Conservation (phyloP, 257 asterid genomes). For the Fraxinus anomala region DNA sequence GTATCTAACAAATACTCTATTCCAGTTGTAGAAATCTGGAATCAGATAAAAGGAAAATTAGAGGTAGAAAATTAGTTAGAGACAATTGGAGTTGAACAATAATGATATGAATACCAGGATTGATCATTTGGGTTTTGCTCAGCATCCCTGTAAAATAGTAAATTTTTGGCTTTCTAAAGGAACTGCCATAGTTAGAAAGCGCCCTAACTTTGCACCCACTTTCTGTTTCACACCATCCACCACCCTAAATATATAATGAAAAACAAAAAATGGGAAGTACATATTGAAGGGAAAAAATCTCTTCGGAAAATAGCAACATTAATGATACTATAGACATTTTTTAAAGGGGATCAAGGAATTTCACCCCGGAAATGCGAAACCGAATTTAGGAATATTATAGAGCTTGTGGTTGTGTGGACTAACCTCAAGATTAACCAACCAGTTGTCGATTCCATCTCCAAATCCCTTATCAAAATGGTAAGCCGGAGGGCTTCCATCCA, state of each 20-base stretch:
- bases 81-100: neutral
- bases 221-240: conserved; percentile 41
- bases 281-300: neutral
- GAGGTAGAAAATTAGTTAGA: neutral
- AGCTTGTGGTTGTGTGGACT: neutral
- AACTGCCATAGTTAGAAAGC: conserved; percentile 1
- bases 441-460: neutral
- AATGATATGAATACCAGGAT: conserved; percentile 33
- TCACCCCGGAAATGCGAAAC: no score
- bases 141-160: conserved; percentile 19
- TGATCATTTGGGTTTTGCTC: neutral
- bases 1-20: conserved; percentile 33
- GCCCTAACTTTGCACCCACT: conserved; percentile 1
- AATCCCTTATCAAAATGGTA: conserved; percentile 17
- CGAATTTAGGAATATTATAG: no score
- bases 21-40: conserved; percentile 45
- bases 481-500: conserved; percentile 28
- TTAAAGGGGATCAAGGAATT: neutral
- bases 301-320: no score
- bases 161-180: neutral
- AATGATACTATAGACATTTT: no score
- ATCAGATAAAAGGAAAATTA: neutral
- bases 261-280: neutral
- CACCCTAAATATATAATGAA: conserved; percentile 33
- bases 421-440: conserved; percentile 20